Evolutionary conservation across 2,329 filamentous ascomycete species (phyloP).

Genomic region (Ceratocystis variospora): DNA sequence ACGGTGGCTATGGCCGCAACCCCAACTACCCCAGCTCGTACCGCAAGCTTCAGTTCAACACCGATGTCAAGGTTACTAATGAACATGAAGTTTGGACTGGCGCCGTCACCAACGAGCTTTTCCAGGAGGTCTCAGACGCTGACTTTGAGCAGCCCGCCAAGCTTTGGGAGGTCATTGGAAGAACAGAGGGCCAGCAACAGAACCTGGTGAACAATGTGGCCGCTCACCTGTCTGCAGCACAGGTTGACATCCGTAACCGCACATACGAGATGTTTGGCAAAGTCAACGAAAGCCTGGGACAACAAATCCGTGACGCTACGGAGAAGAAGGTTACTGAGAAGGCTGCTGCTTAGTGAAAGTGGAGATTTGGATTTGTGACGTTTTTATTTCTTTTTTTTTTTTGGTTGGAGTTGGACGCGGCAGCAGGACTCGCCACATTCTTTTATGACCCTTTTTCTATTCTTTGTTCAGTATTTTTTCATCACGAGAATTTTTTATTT

Average conservation of each 20-base stretch:
- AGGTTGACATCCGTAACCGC: constrained; percentile 40
- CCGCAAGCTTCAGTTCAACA: constrained; percentile 32
- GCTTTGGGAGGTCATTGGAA: constrained; percentile 37
- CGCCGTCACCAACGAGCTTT: constrained; percentile 31
- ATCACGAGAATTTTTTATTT: neutral
- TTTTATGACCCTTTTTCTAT: constrained; percentile 1
- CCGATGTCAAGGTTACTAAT: constrained; percentile 28
- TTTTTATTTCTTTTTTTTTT: neutral
- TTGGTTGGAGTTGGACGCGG: neutral
- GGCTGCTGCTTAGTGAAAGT: neutral
- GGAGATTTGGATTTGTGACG: neutral
- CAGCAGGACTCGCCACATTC: neutral
- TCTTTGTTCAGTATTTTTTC: neutral
- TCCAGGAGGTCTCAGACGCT: constrained; percentile 32
- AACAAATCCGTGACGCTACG: constrained; percentile 22
- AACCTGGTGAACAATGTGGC: constrained; percentile 47
- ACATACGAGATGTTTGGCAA: constrained; percentile 48
- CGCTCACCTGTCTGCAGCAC: constrained; percentile 40
- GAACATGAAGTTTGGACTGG: constrained; percentile 37
- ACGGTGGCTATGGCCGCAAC: constrained; percentile 48
- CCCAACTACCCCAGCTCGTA: constrained; percentile 44
- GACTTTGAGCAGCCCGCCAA: constrained; percentile 38
- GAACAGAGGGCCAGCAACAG: constrained; percentile 42
- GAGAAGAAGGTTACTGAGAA: constrained; percentile 5
- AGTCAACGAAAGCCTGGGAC: constrained; percentile 41